These are phyloP conservation scores for Fusarium haematococcum DNA, from an alignment of 2,329 filamentous ascomycete species.

Conservation along the genomic window DNA sequence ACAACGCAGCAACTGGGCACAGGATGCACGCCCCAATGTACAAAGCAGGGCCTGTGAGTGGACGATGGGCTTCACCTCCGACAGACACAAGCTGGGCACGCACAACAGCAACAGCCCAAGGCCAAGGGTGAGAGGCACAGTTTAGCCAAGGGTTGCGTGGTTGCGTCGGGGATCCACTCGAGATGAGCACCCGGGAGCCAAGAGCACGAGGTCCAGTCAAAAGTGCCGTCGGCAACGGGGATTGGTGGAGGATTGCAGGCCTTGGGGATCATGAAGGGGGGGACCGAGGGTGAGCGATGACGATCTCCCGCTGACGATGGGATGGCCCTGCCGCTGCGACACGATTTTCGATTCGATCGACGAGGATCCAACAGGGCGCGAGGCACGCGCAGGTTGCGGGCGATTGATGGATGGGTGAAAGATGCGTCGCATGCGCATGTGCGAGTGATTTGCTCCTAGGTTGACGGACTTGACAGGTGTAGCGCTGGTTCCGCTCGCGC, in stretches of 20 bases:
- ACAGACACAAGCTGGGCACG: background rate
- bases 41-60: background rate
- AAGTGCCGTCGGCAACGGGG: constrained; percentile 9
- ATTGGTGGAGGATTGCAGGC: constrained; percentile 12
- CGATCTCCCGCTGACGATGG: constrained; percentile 43
- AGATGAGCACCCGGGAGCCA: constrained; percentile 5
- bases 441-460: background rate
- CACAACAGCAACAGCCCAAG: background rate
- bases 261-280: background rate
- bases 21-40: constrained; percentile 6
- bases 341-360: constrained; percentile 36
- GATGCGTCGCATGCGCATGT: constrained; percentile 7
- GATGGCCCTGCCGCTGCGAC: constrained; percentile 26
- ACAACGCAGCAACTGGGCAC: background rate
- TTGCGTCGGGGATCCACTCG: constrained; percentile 13
- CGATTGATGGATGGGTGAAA: background rate
- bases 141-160: background rate
- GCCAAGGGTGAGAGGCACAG: background rate
- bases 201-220: constrained; percentile 6
- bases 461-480: background rate
- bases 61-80: background rate
- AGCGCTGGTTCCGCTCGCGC: background rate
- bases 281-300: constrained; percentile 16
- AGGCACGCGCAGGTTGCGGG: background rate
- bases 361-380: constrained; percentile 14